Evolutionary conservation across 345 rosid species (phyloP).

Genomic region (Eucalyptus dawsonii): DNA sequence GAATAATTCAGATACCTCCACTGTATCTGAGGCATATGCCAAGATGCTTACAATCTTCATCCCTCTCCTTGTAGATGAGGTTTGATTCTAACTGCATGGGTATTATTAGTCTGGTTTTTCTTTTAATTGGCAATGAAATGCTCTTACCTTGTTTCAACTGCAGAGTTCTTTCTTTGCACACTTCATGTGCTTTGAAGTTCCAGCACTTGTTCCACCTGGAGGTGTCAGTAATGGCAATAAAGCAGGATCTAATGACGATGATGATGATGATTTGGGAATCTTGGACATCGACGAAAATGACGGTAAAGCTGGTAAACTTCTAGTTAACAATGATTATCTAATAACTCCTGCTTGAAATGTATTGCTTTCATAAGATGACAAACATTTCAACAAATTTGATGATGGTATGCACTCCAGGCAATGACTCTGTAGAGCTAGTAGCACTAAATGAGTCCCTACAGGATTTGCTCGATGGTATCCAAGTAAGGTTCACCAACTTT

Average conservation of each 20-base stretch:
- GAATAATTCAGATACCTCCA: constrained; percentile 63
- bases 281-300: constrained; percentile 89
- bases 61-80: constrained; percentile 99
- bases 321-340: not conserved
- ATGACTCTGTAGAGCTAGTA: constrained; percentile 60
- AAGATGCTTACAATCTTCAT: constrained; percentile 95
- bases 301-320: constrained; percentile 50
- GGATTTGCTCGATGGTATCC: constrained; percentile 96
- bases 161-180: constrained; percentile 99
- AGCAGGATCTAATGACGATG: constrained; percentile 31
- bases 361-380: not conserved
- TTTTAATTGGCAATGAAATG: not conserved
- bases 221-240: constrained; percentile 53
- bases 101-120: not conserved
- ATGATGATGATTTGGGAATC: constrained; percentile 90
- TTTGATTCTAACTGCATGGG: not conserved
- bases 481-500: constrained; percentile 23
- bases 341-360: not conserved
- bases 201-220: constrained; percentile 87
- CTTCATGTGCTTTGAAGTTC: constrained; percentile 99
- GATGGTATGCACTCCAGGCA: constrained; percentile 22
- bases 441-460: constrained; percentile 89
- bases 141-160: constrained; percentile 13
- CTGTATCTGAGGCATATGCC: constrained; percentile 94
- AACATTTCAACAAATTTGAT: not conserved